Conservation (phyloP, 139 green algal species). For the Tetraselmis striata region DNA sequence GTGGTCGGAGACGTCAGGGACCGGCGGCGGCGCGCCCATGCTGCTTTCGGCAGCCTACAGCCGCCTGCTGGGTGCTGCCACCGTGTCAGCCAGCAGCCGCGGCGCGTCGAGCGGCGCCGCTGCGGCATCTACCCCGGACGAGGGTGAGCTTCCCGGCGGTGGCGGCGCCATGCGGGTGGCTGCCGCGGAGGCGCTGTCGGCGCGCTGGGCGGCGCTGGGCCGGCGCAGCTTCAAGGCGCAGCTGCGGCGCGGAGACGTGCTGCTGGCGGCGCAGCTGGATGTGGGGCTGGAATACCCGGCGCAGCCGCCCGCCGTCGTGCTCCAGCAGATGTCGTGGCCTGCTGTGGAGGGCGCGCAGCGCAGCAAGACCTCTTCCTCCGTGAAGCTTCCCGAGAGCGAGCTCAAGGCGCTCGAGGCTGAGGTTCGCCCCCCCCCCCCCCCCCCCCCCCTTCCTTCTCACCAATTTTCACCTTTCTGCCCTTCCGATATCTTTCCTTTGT, state of each 20-base stretch:
- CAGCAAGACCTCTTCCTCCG: background rate
- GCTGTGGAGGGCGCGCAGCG: background rate
- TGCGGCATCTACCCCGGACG: no score
- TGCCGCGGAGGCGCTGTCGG: background rate
- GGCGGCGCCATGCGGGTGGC: no score
- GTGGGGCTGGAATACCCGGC: background rate
- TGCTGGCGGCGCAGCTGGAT: background rate
- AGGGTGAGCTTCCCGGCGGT: no score
- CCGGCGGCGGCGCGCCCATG: background rate
- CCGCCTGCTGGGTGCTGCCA: background rate
- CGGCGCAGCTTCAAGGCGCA: background rate
- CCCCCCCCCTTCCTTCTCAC: no score
- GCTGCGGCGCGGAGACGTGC: background rate
- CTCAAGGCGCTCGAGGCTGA: background rate
- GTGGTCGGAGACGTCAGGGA: background rate
- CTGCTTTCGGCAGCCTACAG: background rate
- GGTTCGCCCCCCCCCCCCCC: no score
- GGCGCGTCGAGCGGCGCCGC: no score
- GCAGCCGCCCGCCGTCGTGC: background rate
- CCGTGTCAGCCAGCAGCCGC: background rate
- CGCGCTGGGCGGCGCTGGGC: background rate
- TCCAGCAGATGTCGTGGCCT: background rate
- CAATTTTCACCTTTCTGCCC: no score
- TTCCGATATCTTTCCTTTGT: no score
- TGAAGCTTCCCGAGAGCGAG: background rate